phyloP scores from a whole-genome alignment of 208 protist species.

The Trypanosoma mega region DNA sequence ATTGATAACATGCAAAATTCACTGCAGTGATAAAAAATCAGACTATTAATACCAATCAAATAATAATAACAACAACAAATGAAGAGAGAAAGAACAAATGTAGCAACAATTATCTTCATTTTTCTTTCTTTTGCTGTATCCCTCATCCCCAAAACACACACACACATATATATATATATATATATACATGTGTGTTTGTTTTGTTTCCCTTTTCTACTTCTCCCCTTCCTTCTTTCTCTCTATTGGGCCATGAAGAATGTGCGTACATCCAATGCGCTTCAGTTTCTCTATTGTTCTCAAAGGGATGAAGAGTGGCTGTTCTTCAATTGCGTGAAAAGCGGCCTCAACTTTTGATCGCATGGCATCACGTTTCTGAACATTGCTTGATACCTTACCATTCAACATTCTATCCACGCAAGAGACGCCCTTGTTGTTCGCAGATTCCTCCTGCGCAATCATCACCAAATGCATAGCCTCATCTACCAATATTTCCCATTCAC shows the following conservation, averaged over 20 bases:
- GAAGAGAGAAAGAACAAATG: conserved; percentile 13
- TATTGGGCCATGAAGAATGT: conserved; percentile 5
- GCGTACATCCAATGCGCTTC: conserved; percentile 9
- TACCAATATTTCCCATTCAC: conserved; percentile 31
- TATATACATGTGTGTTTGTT: too few species aligned
- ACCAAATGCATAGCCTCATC: conserved; percentile 35
- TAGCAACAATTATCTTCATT: neutral
- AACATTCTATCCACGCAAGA: too few species aligned
- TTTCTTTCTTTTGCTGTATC: neutral
- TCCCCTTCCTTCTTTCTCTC: too few species aligned
- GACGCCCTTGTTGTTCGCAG: too few species aligned
- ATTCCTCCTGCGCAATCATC: neutral
- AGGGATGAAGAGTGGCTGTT: conserved; percentile 46
- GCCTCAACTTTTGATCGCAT: conserved; percentile 1
- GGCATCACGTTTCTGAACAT: neutral
- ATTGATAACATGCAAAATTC: too few species aligned
- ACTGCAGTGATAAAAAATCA: too few species aligned
- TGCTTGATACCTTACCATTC: conserved; percentile 1
- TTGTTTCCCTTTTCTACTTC: too few species aligned
- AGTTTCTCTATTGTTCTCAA: conserved; percentile 27
- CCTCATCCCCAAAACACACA: too few species aligned
- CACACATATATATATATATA: too few species aligned
- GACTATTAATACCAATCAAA: too few species aligned
- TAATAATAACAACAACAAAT: too few species aligned
- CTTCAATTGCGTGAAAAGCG: conserved; percentile 10